A percentile compares a stretch with the other conserved stretches of the same genome.
phyloP scores from a whole-genome alignment of 2,329 filamentous ascomycete genomes.

The Clarireedia monteithiana region DNA sequence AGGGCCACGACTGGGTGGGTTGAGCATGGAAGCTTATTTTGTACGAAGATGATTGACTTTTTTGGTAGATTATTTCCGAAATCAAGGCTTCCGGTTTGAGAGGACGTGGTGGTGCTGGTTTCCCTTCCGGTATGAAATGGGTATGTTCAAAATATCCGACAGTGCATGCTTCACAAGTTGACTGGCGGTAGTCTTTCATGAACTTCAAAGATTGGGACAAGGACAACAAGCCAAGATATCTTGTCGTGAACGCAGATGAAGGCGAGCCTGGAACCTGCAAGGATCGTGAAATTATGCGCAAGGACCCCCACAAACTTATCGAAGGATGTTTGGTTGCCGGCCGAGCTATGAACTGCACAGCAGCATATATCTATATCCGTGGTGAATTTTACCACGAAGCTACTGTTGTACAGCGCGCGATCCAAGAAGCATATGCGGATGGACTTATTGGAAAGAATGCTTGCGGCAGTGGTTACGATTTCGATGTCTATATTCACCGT shows the following conservation, averaged over 20 bases:
- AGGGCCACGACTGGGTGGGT: constrained; percentile 86
- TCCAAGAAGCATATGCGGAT: constrained; percentile 94
- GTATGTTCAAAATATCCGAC: constrained; percentile 44
- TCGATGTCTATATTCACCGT: constrained; percentile 93
- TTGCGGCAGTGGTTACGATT: constrained; percentile 93
- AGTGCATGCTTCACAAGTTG: constrained; percentile 12
- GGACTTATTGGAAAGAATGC: constrained; percentile 98
- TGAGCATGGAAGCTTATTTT: background rate
- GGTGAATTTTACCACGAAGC: constrained; percentile 98
- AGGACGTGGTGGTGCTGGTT: constrained; percentile 94
- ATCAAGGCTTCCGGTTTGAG: constrained; percentile 93
- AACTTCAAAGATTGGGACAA: constrained; percentile 99
- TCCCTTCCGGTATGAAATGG: constrained; percentile 98
- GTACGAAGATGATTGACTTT: constrained; percentile 15
- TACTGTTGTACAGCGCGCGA: constrained; percentile 84
- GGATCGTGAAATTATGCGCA: constrained; percentile 99
- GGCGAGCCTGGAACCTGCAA: constrained; percentile 99
- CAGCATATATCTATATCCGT: constrained; percentile 98
- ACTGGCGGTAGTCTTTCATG: constrained; percentile 77
- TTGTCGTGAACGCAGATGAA: constrained; percentile 98
- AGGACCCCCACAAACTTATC: constrained; percentile 97
- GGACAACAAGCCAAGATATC: constrained; percentile 88
- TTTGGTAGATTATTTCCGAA: constrained; percentile 76
- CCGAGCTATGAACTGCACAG: constrained; percentile 96
- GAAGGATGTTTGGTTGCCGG: constrained; percentile 95